Conservation (phyloP, 2,329 filamentous ascomycete species). For the Penicillium sp. region DNA sequence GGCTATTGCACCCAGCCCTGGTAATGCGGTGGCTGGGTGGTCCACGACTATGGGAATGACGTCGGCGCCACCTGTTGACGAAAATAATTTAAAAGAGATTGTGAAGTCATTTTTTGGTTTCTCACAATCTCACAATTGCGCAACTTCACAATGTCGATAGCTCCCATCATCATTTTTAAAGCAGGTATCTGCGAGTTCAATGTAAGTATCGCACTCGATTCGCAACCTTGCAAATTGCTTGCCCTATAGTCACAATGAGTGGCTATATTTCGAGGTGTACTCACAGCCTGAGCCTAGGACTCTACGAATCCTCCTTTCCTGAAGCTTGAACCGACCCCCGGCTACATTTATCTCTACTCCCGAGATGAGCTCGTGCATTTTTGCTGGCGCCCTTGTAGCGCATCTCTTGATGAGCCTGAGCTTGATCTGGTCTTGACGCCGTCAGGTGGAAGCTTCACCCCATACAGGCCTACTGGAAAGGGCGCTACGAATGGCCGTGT, state of each 20-base stretch:
- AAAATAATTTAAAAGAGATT: no score
- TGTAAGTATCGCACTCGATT: conserved; percentile 53
- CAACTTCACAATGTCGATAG: conserved; percentile 66
- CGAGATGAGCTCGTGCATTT: conserved; percentile 97
- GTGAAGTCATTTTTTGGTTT: no score
- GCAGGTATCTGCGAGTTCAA: conserved; percentile 83
- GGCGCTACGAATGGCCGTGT: conserved; percentile 79
- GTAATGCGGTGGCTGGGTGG: no score
- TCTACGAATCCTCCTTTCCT: conserved; percentile 66
- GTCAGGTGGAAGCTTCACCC: conserved; percentile 79
- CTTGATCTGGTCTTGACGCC: conserved; percentile 93
- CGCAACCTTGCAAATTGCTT: neutral
- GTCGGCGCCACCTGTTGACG: no score
- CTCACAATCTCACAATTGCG: neutral
- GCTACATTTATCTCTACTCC: conserved; percentile 87
- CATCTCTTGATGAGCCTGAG: conserved; percentile 68
- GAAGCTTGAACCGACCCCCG: conserved; percentile 68
- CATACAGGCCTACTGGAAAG: conserved; percentile 67
- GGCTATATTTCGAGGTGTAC: neutral
- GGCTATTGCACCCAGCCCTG: no score
- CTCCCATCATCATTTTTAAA: conserved; percentile 92
- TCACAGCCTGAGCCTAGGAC: conserved; percentile 36
- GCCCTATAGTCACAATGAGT: neutral
- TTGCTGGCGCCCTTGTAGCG: conserved; percentile 85
- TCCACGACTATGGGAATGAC: no score